Conservation (phyloP, 2,329 filamentous ascomycete species). For the Talaromyces sp. region DNA sequence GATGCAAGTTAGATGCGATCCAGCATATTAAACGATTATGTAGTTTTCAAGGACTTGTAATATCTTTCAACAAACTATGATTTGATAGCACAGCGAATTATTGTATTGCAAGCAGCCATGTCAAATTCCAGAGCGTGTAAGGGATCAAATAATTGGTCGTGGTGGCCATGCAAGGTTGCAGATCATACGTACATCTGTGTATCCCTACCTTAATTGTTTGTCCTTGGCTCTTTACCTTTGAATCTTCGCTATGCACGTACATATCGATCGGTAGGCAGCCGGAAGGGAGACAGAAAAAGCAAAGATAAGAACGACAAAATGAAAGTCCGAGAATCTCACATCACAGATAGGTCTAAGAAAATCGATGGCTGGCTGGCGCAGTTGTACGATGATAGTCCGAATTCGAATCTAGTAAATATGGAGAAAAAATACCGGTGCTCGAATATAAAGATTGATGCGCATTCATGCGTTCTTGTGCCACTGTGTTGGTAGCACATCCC, state of each 20-base stretch:
- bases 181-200: neutral
- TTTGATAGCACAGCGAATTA: neutral
- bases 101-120: neutral
- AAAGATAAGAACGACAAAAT: neutral
- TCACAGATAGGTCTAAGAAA: neutral
- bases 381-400: neutral
- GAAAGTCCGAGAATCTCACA: conserved; percentile 7
- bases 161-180: conserved; percentile 1
- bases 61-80: neutral
- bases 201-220: neutral
- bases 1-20: neutral
- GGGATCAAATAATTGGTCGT: conserved; percentile 30
- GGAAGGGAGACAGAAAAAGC: neutral
- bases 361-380: neutral
- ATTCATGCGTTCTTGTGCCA: neutral
- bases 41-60: neutral
- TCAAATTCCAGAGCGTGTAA: conserved; percentile 48
- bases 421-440: neutral
- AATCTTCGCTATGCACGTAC: neutral
- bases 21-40: neutral
- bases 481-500: neutral
- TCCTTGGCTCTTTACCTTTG: neutral
- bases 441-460: no score
- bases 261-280: neutral
- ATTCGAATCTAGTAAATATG: neutral